Evolutionary conservation across 116 monocot genomes (phyloP).

Genomic region (Papilionanthe hybrid): DNA sequence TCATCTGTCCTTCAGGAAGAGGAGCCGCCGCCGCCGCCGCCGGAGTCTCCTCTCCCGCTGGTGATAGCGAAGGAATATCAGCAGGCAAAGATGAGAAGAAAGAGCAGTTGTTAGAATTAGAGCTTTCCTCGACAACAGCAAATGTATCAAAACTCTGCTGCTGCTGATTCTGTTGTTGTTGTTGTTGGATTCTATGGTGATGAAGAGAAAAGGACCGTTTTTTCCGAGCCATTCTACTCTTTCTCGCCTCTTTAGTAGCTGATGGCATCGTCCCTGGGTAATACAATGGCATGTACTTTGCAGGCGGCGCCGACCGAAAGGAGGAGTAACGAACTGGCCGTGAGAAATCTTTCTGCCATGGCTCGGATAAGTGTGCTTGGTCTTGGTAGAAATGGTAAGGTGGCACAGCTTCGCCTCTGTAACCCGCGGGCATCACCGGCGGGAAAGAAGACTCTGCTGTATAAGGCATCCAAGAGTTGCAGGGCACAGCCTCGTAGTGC

Average conservation of each 20-base stretch:
- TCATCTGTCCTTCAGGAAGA: neutral
- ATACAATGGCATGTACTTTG: too few species aligned
- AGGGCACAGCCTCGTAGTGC: neutral
- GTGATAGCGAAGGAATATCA: neutral
- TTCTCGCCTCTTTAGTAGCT: constrained; percentile 76
- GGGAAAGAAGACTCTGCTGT: neutral
- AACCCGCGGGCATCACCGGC: neutral
- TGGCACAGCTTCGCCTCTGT: neutral
- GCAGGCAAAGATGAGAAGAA: constrained; percentile 20
- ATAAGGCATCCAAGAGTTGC: neutral
- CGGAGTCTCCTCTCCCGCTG: neutral
- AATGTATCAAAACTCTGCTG: neutral
- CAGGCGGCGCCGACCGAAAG: neutral
- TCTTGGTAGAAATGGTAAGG: neutral
- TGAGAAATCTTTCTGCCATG: neutral
- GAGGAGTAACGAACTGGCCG: neutral
- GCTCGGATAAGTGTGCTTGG: neutral
- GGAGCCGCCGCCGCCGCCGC: neutral
- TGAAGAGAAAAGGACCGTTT: constrained; percentile 50
- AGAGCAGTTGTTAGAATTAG: constrained; percentile 13
- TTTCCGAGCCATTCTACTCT: constrained; percentile 93
- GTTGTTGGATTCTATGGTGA: constrained; percentile 24
- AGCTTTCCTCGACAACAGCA: neutral
- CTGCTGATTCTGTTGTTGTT: neutral
- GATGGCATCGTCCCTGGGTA: constrained; percentile 23